phyloP scores from a whole-genome alignment of 331 rosid species.

The Cydonia oblonga region DNA sequence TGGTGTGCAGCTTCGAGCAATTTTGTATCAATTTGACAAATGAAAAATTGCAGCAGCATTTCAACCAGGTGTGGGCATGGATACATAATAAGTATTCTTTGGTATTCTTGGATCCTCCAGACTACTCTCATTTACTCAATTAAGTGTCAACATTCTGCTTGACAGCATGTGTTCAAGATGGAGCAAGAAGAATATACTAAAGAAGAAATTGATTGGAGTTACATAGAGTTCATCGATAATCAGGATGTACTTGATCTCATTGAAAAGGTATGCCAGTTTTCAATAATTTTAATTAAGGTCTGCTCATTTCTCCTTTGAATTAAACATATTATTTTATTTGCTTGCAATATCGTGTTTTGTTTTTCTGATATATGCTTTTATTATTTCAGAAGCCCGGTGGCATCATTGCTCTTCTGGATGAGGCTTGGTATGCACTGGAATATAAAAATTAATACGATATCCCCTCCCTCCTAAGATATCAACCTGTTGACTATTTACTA shows the following conservation, averaged over 20 bases:
- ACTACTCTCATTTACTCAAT: constrained; percentile 11
- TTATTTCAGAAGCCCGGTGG: constrained; percentile 88
- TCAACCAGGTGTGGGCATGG: constrained; percentile 61
- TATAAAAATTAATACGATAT: not conserved
- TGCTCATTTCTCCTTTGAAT: not conserved
- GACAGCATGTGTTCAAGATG: constrained; percentile 92
- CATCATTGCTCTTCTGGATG: constrained; percentile 81
- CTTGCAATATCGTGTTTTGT: not conserved
- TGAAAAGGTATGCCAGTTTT: constrained; percentile 52
- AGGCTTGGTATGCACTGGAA: constrained; percentile 67
- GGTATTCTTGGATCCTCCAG: constrained; percentile 7
- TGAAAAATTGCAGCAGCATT: constrained; percentile 94
- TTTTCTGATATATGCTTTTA: constrained; percentile 21
- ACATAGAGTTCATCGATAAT: constrained; percentile 78
- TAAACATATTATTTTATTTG: not conserved
- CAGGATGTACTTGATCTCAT: constrained; percentile 85
- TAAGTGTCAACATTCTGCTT: constrained; percentile 9
- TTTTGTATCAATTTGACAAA: constrained; percentile 90
- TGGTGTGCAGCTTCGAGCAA: constrained; percentile 75
- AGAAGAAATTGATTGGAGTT: constrained; percentile 90
- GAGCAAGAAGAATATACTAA: constrained; percentile 92
- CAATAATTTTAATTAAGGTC: not conserved
- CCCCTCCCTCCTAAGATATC: not conserved
- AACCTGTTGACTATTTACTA: not conserved
- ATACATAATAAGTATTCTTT: constrained; percentile 2